These are phyloP conservation scores for Ogataea paradorogensis DNA, from an alignment of 805 yeast genomes.

Conservation along the genomic window DNA sequence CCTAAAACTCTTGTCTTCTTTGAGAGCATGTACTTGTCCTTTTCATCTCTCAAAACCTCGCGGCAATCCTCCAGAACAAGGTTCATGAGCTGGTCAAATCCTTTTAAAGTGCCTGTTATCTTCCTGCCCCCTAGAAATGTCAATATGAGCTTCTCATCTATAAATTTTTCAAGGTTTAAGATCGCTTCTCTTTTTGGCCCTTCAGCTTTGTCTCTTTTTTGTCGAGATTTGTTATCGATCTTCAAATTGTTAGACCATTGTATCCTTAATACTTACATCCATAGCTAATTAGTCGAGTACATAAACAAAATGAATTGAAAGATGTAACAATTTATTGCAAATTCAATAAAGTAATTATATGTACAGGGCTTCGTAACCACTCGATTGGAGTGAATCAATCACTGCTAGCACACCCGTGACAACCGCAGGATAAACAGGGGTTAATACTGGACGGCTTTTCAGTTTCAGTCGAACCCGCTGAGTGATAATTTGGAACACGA, in stretches of 20 bases:
- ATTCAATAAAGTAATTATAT: neutral
- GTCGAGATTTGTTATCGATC: constrained; percentile 9
- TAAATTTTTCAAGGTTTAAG: constrained; percentile 71
- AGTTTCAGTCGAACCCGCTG: constrained; percentile 24
- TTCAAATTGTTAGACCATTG: neutral
- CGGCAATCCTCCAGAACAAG: constrained; percentile 67
- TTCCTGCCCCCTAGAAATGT: constrained; percentile 80
- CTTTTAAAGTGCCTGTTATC: constrained; percentile 77
- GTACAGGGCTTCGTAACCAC: neutral
- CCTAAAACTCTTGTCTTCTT: constrained; percentile 67
- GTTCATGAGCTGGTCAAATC: constrained; percentile 80
- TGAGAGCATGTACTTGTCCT: constrained; percentile 52
- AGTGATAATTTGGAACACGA: constrained; percentile 68
- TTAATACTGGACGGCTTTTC: constrained; percentile 23
- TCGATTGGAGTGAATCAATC: constrained; percentile 40
- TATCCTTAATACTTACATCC: constrained; percentile 16
- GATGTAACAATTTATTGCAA: neutral
- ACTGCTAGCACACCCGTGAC: constrained; percentile 77
- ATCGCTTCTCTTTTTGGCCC: constrained; percentile 92
- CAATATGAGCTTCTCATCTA: constrained; percentile 70
- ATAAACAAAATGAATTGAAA: neutral
- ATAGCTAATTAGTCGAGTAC: neutral
- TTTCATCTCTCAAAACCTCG: constrained; percentile 67
- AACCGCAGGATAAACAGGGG: constrained; percentile 79
- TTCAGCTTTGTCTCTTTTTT: constrained; percentile 38